phyloP scores from a whole-genome alignment of 1,284 basidiomycete genomes.

The Sporisorium scitamineum region DNA sequence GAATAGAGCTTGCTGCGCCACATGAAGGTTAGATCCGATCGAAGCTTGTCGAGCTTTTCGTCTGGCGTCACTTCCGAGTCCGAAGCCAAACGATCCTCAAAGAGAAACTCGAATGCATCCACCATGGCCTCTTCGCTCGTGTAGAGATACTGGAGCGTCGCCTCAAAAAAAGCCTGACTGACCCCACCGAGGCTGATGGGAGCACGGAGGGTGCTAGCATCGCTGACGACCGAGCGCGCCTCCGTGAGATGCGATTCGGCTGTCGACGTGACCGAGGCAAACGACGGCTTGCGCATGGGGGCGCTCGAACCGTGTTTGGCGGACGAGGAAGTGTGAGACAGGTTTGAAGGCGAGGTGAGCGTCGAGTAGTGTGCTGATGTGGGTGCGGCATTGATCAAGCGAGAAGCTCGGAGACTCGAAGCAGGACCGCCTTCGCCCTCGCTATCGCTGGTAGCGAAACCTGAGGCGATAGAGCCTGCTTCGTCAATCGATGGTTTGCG shows the following conservation, averaged over 20 bases:
- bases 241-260: constrained; percentile 24
- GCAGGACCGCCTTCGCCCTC: constrained; percentile 44
- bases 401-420: constrained; percentile 17
- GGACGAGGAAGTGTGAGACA: constrained; percentile 26
- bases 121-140: constrained; percentile 60
- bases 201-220: constrained; percentile 46
- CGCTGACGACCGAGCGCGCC: constrained; percentile 34
- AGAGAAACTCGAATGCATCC: constrained; percentile 60
- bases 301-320: background rate
- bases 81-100: constrained; percentile 48
- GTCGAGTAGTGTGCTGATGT: background rate
- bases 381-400: constrained; percentile 18
- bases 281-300: constrained; percentile 31
- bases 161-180: constrained; percentile 56
- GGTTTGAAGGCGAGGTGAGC: constrained; percentile 17
- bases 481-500: constrained; percentile 33
- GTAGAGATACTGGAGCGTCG: constrained; percentile 61
- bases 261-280: constrained; percentile 30
- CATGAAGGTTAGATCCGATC: constrained; percentile 69
- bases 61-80: constrained; percentile 74
- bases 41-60: constrained; percentile 85
- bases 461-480: constrained; percentile 24
- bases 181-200: constrained; percentile 53
- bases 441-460: constrained; percentile 55
- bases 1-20: constrained; percentile 65